Percentiles rank a stretch among this genome's conserved stretches.
Evolutionary conservation across 495 filamentous ascomycete species (phyloP).

Genomic region (Terfezia boudieri): DNA sequence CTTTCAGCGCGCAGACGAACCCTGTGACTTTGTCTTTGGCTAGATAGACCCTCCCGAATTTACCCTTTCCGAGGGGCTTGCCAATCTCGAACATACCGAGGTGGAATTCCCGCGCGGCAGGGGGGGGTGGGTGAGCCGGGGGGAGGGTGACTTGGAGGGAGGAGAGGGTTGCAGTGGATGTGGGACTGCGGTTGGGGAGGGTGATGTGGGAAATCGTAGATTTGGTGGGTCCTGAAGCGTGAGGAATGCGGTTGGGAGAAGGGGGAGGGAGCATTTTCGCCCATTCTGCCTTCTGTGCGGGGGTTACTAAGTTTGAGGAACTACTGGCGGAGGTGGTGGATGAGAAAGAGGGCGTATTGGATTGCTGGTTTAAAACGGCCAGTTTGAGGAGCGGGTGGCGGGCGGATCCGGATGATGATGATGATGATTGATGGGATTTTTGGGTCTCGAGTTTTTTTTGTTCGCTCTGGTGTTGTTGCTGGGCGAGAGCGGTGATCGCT

Average conservation of each 20-base stretch:
- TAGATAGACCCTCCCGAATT: conserved; percentile 91
- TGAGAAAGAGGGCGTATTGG: conserved; percentile 7
- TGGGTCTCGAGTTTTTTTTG: conserved; percentile 21
- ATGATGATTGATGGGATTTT: not conserved
- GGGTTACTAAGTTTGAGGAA: not conserved
- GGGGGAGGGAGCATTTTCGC: conserved; percentile 2
- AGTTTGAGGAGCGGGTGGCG: conserved; percentile 42
- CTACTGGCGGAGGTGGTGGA: conserved; percentile 16
- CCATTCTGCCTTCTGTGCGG: not conserved
- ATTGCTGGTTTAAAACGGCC: conserved; percentile 47
- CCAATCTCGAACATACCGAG: conserved; percentile 99
- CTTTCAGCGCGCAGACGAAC: conserved; percentile 93
- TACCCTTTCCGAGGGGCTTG: conserved; percentile 85
- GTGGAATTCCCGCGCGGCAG: conserved; percentile 49
- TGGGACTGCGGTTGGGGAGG: conserved; percentile 17
- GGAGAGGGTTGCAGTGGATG: conserved; percentile 28
- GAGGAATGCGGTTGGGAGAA: conserved; percentile 1
- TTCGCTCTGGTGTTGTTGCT: conserved; percentile 32
- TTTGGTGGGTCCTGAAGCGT: conserved; percentile 4
- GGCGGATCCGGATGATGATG: not conserved
- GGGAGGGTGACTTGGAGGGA: conserved; percentile 31
- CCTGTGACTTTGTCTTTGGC: conserved; percentile 71
- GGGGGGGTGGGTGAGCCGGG: conserved; percentile 30
- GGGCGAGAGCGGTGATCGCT: conserved; percentile 28
- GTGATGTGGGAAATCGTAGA: conserved; percentile 2